Evolutionary conservation across 805 yeast species (phyloP), one percentile per base, ranked within the genome.

Genomic region (Vanderwaltozyma yarrowii): DNA sequence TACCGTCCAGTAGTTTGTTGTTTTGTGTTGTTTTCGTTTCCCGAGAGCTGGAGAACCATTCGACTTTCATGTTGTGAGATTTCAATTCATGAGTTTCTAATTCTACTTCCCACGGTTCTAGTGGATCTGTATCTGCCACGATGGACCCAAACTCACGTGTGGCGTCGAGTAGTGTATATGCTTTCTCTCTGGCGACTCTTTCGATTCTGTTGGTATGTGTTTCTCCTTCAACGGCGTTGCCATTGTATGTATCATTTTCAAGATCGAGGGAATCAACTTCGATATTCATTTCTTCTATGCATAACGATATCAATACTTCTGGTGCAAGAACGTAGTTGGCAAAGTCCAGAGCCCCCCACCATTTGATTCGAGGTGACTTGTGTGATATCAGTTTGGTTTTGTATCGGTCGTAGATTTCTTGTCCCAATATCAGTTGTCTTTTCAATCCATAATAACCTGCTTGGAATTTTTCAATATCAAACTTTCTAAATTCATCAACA

Each of bases 381-480:
- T 31, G 54, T 46, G 20, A 42, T 37, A 40, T 40, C 3, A 78
- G 44, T 21, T 61, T 51, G 1, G 47, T 37, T 18, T 54, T 51
- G 37, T 57, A 67, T 11, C 49, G 43, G 2, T 54, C 50, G n/a
- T 58, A 40, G 13, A 80, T 69, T 30, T 62, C 45, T 21, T 60
- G 51, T 1, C 79, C 69, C 1, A 80, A 65, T 13, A 62, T 52
- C 39, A 68, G 60, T 44, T 79, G 82, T 38, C 88, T 62, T 43
- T 65, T 66, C 25, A 71, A 54, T 0, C 88, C 89, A 43, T 70
- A 69, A 49, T 68, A 80, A 0, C 89, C 88, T 20, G 75, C 76
- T 3, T 62, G 50, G 48, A 70, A 76, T 25, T 54, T 49, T 13
- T 56, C 45, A 58, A 76, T 67, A 15, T 72, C 66, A 9, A 76